Conservation (phyloP, 176 grass and related monocot species). For the Oropetium thomaeum region DNA sequence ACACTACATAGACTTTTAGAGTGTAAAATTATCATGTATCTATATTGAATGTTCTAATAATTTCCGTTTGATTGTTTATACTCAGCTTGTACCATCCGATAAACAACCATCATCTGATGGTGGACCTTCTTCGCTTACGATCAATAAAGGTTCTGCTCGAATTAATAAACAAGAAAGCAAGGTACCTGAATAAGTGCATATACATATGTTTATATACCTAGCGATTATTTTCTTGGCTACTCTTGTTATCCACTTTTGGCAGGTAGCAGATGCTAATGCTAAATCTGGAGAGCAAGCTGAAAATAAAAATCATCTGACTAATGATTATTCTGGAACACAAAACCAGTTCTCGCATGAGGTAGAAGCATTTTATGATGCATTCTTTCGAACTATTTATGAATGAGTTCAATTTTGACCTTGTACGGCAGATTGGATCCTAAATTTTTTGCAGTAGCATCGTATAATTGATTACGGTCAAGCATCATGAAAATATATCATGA, state of each 20-base stretch:
- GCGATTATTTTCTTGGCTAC: constrained; percentile 33
- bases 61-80: constrained; percentile 19
- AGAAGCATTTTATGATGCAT: constrained; percentile 22
- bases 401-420: constrained; percentile 9
- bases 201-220: constrained; percentile 21
- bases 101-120: constrained; percentile 52
- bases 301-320: constrained; percentile 36
- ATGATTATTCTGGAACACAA: constrained; percentile 41
- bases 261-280: constrained; percentile 48
- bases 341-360: constrained; percentile 32
- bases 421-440: background rate
- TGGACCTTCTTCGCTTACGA: constrained; percentile 53
- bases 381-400: constrained; percentile 23
- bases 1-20: background rate
- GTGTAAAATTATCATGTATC: constrained; percentile 23
- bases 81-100: constrained; percentile 49
- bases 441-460: constrained; percentile 3
- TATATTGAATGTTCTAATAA: constrained; percentile 2
- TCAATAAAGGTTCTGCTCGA: constrained; percentile 44
- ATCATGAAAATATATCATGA: background rate
- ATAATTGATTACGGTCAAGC: background rate
- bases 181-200: constrained; percentile 46
- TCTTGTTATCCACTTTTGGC: constrained; percentile 47
- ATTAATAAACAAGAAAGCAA: constrained; percentile 58
- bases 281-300: constrained; percentile 37